phyloP scores from a whole-genome alignment of 2,329 filamentous ascomycete genomes.

The Trichoderma pleuroti region DNA sequence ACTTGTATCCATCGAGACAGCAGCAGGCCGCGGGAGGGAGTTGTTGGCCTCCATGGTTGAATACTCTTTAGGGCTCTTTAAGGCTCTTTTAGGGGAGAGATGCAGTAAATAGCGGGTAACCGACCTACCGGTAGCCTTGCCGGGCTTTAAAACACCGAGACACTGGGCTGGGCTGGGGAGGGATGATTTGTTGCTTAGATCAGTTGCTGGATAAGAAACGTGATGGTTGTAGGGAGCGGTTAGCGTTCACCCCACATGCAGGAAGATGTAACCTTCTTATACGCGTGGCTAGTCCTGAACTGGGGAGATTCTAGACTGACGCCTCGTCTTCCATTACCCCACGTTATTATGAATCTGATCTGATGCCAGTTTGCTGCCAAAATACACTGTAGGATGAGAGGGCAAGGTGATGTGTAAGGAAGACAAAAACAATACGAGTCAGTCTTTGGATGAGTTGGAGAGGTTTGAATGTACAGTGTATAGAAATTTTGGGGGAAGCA shows the following conservation, averaged over 20 bases:
- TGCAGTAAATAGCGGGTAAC: conserved; percentile 1
- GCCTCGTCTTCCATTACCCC: background rate
- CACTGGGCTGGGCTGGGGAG: background rate
- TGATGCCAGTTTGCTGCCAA: background rate
- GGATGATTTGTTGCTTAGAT: background rate
- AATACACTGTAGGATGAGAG: background rate
- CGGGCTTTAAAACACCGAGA: background rate
- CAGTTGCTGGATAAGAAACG: background rate
- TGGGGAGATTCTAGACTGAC: background rate
- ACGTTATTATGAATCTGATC: background rate
- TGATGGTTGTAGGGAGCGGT: background rate
- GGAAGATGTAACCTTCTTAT: conserved; percentile 4
- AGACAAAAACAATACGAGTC: background rate
- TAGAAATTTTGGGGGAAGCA: background rate
- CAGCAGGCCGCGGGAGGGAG: background rate
- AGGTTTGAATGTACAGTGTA: background rate
- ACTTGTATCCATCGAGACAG: background rate
- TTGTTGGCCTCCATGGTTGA: background rate
- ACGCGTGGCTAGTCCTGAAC: background rate
- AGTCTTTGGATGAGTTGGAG: background rate
- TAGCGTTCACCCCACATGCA: background rate
- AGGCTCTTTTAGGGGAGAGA: background rate
- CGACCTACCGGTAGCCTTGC: background rate
- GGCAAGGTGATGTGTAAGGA: background rate
- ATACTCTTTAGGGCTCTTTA: background rate